These are phyloP conservation scores for Pseudogymnoascus sp. DNA, from an alignment of 2,329 filamentous ascomycete genomes.

Conservation along the genomic window DNA sequence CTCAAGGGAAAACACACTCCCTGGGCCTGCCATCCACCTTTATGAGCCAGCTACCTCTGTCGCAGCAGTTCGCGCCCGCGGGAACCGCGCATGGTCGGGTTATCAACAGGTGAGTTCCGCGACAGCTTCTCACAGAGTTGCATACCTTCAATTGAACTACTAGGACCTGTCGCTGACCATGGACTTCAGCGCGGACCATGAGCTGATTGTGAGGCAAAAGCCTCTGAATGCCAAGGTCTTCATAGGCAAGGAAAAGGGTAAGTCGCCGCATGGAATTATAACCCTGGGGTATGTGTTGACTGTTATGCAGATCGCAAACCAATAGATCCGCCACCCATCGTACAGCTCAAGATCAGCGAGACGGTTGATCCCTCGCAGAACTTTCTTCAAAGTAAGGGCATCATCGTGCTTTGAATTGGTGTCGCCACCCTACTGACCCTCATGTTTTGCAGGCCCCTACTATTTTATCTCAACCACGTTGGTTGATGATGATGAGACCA, in stretches of 20 bases:
- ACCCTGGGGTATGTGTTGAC: constrained; percentile 10
- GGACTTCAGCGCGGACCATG: constrained; percentile 42
- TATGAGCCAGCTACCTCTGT: constrained; percentile 16
- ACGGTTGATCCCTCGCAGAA: constrained; percentile 39
- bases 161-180: constrained; percentile 22
- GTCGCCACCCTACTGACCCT: constrained; percentile 11
- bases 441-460: constrained; percentile 34
- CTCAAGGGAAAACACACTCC: neutral
- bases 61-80: constrained; percentile 22
- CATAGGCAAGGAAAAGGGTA: constrained; percentile 68
- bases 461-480: constrained; percentile 40
- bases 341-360: constrained; percentile 53
- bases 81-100: constrained; percentile 17
- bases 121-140: neutral
- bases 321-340: constrained; percentile 77
- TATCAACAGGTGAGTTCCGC: constrained; percentile 18
- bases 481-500: constrained; percentile 34
- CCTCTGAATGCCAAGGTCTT: constrained; percentile 59
- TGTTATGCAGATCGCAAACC: constrained; percentile 62
- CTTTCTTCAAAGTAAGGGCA: constrained; percentile 48
- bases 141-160: neutral
- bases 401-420: constrained; percentile 21
- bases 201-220: constrained; percentile 54
- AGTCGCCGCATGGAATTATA: constrained; percentile 12
- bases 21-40: constrained; percentile 4